Evolutionary conservation across 176 grass and related monocot species (phyloP).

Genomic region (Oryza glumipatula): DNA sequence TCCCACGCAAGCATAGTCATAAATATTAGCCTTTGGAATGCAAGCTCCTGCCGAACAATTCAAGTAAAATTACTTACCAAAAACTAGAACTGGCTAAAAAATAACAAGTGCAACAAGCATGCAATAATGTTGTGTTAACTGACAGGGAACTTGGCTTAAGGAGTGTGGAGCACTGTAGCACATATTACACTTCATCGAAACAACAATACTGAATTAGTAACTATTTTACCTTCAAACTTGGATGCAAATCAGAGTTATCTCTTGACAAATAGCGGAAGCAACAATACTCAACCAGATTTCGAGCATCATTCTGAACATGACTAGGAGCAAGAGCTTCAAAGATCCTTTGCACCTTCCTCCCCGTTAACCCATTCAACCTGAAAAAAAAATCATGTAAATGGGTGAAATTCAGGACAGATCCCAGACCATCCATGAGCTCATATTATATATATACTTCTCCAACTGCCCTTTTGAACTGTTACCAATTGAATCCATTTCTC

Average conservation of each 20-base stretch:
- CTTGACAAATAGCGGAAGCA: constrained; percentile 93
- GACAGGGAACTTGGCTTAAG: neutral
- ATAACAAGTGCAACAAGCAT: constrained; percentile 30
- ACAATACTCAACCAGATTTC: constrained; percentile 91
- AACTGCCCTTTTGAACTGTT: neutral
- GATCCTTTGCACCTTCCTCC: constrained; percentile 77
- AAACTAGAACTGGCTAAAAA: constrained; percentile 28
- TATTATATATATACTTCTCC: neutral
- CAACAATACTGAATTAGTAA: constrained; percentile 27
- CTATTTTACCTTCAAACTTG: constrained; percentile 76
- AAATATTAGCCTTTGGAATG: constrained; percentile 96
- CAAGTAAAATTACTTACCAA: constrained; percentile 10
- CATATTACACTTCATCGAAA: constrained; percentile 24
- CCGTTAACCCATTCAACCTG: constrained; percentile 89
- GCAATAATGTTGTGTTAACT: neutral
- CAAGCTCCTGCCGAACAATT: constrained; percentile 68
- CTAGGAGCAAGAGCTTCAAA: constrained; percentile 77
- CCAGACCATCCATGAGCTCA: neutral
- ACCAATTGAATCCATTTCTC: constrained; percentile 13
- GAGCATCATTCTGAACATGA: constrained; percentile 61
- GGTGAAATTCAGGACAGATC: constrained; percentile 21
- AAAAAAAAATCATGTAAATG: constrained; percentile 40
- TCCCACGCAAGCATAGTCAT: constrained; percentile 99
- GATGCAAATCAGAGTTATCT: constrained; percentile 84
- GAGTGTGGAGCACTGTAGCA: neutral